Evolutionary conservation across 371 early-diverging fungal species (phyloP), one percentile per base, ranked within the genome.

Genomic region (Mortierella sp.): DNA sequence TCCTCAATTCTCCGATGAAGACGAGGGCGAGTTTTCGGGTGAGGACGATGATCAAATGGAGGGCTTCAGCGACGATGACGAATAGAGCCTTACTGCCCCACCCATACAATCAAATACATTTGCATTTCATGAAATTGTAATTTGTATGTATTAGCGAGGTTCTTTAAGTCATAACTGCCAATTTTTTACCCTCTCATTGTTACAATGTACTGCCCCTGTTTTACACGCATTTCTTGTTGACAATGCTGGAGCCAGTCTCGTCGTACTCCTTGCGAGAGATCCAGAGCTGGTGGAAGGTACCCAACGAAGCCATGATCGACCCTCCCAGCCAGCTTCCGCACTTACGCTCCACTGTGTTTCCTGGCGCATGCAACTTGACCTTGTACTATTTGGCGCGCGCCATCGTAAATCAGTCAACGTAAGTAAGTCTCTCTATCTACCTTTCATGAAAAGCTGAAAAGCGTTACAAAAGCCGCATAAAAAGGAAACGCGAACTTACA

Each of bases 231-330:
- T 96, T 96, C 82, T 95, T 96, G 85, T 98, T 97, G 26, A 98
- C 94, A 76, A 96, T 94, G 31, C 93, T 88, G 21, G 91, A 86
- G 57, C 99, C 99, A 40, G 90, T 87, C 88, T 99, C 99, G 64
- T 96, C 95, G 82, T 97, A 99, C 87, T 99, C 98, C 69, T 95
- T 91, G 85, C 95, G 95, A 40, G 98, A 96, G 24, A 99, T 94
- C 99, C 99, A 98, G 75, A 99, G 91, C 88, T 97, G 98, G 83
- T 98, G 98, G 91, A 99, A 99, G 0, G 97, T 97, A 73, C 97
- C 97, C 76, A 98, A 85, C 2, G 98, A 98, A 0, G 98, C 95
- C 61, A 99, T 89, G 73, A 98, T 97, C 3, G 99, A 98, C 4
- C 99, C 99, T 69, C 99, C 99, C 51, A 98, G 92, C 99, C 99